phyloP scores from a whole-genome alignment of 1,284 basidiomycete species.

The Schizophyllum amplum region DNA sequence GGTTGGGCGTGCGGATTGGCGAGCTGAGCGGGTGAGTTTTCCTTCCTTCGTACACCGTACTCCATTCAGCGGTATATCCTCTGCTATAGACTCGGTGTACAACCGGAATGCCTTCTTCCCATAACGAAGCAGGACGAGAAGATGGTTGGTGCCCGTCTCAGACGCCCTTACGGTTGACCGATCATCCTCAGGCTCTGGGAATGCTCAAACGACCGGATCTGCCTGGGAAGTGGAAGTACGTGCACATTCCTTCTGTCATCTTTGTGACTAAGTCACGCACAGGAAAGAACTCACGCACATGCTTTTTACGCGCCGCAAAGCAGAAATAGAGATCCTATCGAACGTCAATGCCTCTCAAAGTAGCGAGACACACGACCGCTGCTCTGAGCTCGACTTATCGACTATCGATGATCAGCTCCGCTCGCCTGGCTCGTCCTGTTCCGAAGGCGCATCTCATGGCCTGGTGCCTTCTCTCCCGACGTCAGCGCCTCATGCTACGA shows the following conservation, averaged over 20 bases:
- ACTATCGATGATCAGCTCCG: no score
- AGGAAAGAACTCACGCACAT: slow-evolving; percentile 77
- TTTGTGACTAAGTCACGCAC: not conserved
- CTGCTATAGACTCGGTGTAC: slow-evolving; percentile 45
- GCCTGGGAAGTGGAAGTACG: slow-evolving; percentile 68
- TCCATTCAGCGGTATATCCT: not conserved
- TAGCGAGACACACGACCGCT: no score
- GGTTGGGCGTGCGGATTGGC: slow-evolving; percentile 71
- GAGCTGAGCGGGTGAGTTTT: slow-evolving; percentile 50
- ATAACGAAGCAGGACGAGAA: slow-evolving; percentile 66
- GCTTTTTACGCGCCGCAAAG: slow-evolving; percentile 73
- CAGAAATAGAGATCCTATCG: slow-evolving; percentile 78
- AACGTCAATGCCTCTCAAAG: not conserved
- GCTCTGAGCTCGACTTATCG: no score
- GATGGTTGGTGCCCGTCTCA: slow-evolving; percentile 55
- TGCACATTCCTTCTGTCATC: slow-evolving; percentile 10
- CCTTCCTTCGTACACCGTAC: not conserved
- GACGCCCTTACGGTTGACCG: not conserved
- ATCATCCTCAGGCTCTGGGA: slow-evolving; percentile 44
- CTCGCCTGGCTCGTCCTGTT: no score
- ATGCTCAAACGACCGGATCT: slow-evolving; percentile 52
- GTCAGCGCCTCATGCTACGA: no score
- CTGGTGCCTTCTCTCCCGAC: no score
- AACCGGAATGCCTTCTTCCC: slow-evolving; percentile 55
- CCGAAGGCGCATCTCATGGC: no score